Conservation (phyloP, 371 early-diverging fungal genomes). For the Mucor racemosus region DNA sequence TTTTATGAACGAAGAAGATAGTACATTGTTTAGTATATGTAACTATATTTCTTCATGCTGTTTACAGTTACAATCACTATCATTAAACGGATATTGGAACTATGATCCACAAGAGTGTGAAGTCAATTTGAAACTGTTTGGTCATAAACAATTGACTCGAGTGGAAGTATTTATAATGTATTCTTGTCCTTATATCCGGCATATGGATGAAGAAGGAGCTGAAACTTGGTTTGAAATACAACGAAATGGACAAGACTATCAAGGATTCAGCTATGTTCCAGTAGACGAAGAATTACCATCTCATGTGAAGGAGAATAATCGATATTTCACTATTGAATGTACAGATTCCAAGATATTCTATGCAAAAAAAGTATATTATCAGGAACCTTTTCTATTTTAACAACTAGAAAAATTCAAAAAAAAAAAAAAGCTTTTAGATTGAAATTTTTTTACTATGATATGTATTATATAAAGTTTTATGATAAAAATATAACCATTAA, state of each 20-base stretch:
- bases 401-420: no score
- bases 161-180: not conserved
- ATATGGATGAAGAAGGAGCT: not conserved
- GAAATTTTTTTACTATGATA: not conserved
- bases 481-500: not conserved
- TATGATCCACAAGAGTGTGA: not conserved
- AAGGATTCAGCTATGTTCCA: not conserved
- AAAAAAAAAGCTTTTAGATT: not conserved
- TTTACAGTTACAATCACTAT: not conserved
- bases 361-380: not conserved
- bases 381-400: not conserved
- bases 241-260: not conserved
- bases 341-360: not conserved
- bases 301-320: not conserved
- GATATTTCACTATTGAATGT: slow-evolving; percentile 1
- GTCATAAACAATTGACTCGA: not conserved
- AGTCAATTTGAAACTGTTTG: not conserved
- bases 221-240: slow-evolving; percentile 4
- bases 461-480: slow-evolving; percentile 3
- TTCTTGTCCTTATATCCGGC: not conserved
- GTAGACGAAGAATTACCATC: not conserved
- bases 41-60: not conserved
- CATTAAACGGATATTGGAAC: not conserved
- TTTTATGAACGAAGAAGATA: not conserved
- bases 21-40: not conserved